phyloP scores from a whole-genome alignment of 495 filamentous ascomycete genomes.

The Astrothelium macrocarpum region DNA sequence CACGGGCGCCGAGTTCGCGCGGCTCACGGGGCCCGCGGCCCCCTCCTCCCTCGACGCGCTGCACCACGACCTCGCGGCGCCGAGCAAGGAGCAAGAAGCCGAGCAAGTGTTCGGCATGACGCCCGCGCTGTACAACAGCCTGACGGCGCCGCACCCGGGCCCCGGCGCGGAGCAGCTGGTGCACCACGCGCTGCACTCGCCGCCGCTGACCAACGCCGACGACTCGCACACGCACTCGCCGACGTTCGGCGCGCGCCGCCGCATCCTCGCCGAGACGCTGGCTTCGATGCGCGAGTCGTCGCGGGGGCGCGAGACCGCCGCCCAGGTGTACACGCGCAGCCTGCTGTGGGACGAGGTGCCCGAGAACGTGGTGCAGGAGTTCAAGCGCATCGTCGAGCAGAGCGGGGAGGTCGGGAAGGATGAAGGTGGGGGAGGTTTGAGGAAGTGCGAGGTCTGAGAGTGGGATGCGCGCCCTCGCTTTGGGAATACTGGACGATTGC shows the following conservation, averaged over 20 bases:
- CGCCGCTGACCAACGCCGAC: constrained; percentile 39
- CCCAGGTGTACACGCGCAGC: constrained; percentile 85
- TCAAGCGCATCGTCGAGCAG: constrained; percentile 69
- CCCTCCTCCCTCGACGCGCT: constrained; percentile 63
- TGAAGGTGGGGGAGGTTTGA: constrained; percentile 13
- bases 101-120: constrained; percentile 83
- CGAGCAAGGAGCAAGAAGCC: constrained; percentile 76
- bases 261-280: constrained; percentile 75
- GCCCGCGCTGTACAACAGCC: constrained; percentile 64
- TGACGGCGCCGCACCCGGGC: background rate
- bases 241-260: constrained; percentile 31
- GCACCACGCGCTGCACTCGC: constrained; percentile 52
- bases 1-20: constrained; percentile 42
- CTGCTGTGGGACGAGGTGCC: constrained; percentile 93
- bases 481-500: too few relatives aligned
- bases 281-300: constrained; percentile 62
- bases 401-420: constrained; percentile 16
- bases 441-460: background rate
- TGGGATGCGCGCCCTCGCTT: too few relatives aligned
- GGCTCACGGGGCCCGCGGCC: constrained; percentile 30
- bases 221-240: constrained; percentile 29
- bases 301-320: constrained; percentile 51
- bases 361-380: constrained; percentile 81
- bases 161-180: background rate
- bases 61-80: constrained; percentile 60